Base-by-base conservation (phyloP, 2,329 filamentous ascomycete species). In the Fusarium tupiense region DNA sequence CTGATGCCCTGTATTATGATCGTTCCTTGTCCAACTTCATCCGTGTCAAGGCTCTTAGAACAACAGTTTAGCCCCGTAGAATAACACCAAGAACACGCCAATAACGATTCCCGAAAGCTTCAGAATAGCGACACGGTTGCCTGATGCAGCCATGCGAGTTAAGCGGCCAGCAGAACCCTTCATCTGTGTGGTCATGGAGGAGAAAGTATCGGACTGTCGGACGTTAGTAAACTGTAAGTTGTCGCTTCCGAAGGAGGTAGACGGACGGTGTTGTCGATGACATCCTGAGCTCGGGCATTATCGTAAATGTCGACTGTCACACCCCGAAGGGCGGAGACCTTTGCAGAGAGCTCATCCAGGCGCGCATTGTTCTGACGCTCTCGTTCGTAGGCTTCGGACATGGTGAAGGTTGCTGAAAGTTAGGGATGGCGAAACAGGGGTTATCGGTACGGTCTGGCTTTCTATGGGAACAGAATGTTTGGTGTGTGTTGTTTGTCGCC, bases 231-330 rank as follows among this genome's bases (percentile, higher is more conserved):
- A 37, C 47, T 52, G 33, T 46, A 33, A 17, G 29, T 47, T 37
- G 43, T 31, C 26, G 52, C 19, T 31, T 49, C 37, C 43, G 24
- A 31, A 50, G n/a, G 64, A 33, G 40, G 44, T 43, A 38, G 43
- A 75, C 90, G 67, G 88, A 97, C 94, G 44, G 94, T 96, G 80
- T 91, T 91, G 84, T 99, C 94, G 76, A 99, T 93, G 73, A 97
- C 90, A 75, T 93, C 91, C 79, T 98, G 96, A 78, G 94, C 91
- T 67, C 94, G 91, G 57, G 96, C 96, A 82, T 96, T 95, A 85
- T 98, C 95, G 88, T 98, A 98, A 80, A 99, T 99, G 86, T 99
- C 95, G 75, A 98, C 91, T 47, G 96, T 99, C 58, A 99, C 94
- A 83, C 93, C 94, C 80, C 96, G 94, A 73, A 99, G 90, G 60